Evolutionary conservation across 768 basidiomycete genomes (phyloP).

Genomic region (Sistotremastrum suecicum): DNA sequence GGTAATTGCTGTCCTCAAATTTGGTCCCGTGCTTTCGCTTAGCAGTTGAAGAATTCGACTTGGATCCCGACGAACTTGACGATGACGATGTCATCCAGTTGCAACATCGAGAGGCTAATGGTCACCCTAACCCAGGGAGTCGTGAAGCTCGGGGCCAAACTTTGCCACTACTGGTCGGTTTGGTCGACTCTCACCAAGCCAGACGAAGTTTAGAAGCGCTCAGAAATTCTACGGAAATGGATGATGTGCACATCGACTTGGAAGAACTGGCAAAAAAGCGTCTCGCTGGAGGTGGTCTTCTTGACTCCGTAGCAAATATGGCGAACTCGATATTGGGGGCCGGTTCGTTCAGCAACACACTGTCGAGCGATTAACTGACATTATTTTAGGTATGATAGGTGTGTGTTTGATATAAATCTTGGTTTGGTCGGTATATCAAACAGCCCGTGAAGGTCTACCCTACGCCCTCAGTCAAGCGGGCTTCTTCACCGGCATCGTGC

Average conservation of each 20-base stretch:
- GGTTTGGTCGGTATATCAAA: background rate
- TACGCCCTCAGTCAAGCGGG: constrained; percentile 93
- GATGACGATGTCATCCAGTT: constrained; percentile 23
- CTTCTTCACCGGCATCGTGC: constrained; percentile 73
- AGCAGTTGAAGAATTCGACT: constrained; percentile 51
- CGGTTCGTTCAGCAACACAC: constrained; percentile 31
- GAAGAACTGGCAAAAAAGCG: constrained; percentile 58
- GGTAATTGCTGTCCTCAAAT: background rate
- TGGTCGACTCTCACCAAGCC: constrained; percentile 48
- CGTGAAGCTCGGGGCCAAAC: constrained; percentile 27
- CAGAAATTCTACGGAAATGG: constrained; percentile 17
- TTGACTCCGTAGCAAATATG: constrained; percentile 85
- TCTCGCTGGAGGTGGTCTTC: constrained; percentile 54
- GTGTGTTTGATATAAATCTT: constrained; percentile 12
- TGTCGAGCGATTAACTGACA: constrained; percentile 1
- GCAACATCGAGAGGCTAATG: constrained; percentile 18
- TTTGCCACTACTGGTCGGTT: constrained; percentile 68
- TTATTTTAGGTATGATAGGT: constrained; percentile 57
- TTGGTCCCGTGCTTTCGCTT: background rate
- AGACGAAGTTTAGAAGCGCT: constrained; percentile 45
- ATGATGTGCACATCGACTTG: constrained; percentile 37
- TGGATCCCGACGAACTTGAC: constrained; percentile 73
- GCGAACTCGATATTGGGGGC: constrained; percentile 93
- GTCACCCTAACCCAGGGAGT: constrained; percentile 22
- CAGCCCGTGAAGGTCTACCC: constrained; percentile 50